phyloP scores from a whole-genome alignment of 2,329 filamentous ascomycete species.

The Colletotrichum simmondsii region DNA sequence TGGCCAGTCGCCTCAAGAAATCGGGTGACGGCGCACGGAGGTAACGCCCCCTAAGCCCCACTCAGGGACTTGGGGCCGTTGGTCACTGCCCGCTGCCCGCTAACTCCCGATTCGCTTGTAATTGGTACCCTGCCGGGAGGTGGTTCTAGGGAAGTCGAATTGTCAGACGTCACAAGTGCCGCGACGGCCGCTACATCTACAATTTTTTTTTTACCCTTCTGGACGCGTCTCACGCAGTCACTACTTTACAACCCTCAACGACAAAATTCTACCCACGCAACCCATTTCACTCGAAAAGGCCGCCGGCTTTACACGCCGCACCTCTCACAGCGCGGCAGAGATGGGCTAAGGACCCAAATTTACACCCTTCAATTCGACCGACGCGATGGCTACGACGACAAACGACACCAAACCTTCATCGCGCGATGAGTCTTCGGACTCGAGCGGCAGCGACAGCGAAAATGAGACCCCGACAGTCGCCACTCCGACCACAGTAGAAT shows the following conservation, averaged over 20 bases:
- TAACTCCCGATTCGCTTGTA: conserved; percentile 2
- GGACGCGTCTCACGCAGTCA: conserved; percentile 18
- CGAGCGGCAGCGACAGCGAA: conserved; percentile 46
- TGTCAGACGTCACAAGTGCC: conserved; percentile 28
- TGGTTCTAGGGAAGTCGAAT: background rate
- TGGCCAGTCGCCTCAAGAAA: too few relatives aligned
- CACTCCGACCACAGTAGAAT: conserved; percentile 61
- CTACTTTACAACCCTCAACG: background rate
- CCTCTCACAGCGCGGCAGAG: conserved; percentile 5
- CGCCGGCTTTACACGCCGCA: background rate
- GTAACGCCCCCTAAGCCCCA: background rate
- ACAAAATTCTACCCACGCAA: background rate
- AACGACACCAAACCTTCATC: conserved; percentile 17
- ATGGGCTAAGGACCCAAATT: conserved; percentile 14
- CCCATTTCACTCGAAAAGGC: background rate
- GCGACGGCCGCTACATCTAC: conserved; percentile 20
- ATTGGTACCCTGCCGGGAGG: background rate
- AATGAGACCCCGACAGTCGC: conserved; percentile 44
- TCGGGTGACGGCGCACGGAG: background rate
- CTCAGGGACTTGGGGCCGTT: background rate
- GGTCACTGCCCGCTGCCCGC: background rate
- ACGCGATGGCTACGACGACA: conserved; percentile 31
- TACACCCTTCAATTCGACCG: conserved; percentile 3
- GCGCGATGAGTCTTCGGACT: conserved; percentile 35
- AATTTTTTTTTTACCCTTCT: conserved; percentile 5